phyloP scores from a whole-genome alignment of 495 filamentous ascomycete species.

The Acidiella bohemica region DNA sequence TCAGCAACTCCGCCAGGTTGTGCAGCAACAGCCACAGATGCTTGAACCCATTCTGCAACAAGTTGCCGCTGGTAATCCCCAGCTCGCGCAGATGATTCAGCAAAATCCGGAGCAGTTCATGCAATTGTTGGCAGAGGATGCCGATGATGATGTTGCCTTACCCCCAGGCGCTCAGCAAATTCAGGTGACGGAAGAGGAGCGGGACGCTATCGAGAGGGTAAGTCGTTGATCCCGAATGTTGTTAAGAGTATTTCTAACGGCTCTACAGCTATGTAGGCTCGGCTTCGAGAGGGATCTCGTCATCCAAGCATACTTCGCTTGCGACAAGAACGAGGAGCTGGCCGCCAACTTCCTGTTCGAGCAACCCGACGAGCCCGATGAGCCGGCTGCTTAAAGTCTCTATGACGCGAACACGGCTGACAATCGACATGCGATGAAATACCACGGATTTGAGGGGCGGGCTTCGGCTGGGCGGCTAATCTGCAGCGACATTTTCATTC shows the following conservation, averaged over 20 bases:
- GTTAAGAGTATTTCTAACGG: conserved; percentile 24
- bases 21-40: conserved; percentile 95
- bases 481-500: too few relatives aligned
- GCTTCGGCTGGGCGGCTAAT: too few relatives aligned
- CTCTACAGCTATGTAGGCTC: conserved; percentile 64
- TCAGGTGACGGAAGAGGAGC: conserved; percentile 84
- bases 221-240: conserved; percentile 27
- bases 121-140: conserved; percentile 69
- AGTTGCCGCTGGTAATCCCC: conserved; percentile 88
- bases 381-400: conserved; percentile 24
- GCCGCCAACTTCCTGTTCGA: conserved; percentile 97
- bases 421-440: too few relatives aligned
- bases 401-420: too few relatives aligned
- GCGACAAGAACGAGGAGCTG: conserved; percentile 97
- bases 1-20: conserved; percentile 90
- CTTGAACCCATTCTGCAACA: conserved; percentile 94
- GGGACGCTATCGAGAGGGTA: conserved; percentile 92
- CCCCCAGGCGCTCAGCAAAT: conserved; percentile 85
- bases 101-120: conserved; percentile 87
- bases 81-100: conserved; percentile 80
- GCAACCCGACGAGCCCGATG: conserved; percentile 78
- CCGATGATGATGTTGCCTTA: conserved; percentile 52
- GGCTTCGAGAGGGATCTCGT: conserved; percentile 87
- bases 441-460: too few relatives aligned
- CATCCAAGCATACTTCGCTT: conserved; percentile 97